These are phyloP conservation scores for Leccinum longicurvipes DNA, from an alignment of 768 basidiomycete species.

Conservation along the genomic window DNA sequence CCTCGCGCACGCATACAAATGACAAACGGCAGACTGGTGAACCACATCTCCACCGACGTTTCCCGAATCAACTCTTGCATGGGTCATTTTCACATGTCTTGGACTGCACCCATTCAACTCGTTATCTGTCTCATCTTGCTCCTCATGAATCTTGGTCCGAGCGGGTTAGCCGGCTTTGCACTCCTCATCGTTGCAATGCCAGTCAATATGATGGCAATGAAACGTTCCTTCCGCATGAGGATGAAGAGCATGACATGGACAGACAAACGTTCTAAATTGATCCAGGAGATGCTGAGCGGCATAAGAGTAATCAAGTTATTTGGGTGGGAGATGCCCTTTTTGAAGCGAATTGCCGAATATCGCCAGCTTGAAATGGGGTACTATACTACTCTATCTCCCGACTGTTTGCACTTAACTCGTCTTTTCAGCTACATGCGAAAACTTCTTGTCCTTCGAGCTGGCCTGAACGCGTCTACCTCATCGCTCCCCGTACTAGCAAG, in stretches of 20 bases:
- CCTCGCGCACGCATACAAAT: slow-evolving; percentile 75
- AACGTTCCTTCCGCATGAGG: slow-evolving; percentile 47
- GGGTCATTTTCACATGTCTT: too few relatives aligned
- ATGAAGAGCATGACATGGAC: too few relatives aligned
- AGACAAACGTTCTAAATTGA: too few relatives aligned
- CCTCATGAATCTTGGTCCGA: slow-evolving; percentile 64
- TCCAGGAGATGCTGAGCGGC: too few relatives aligned
- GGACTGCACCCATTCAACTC: too few relatives aligned
- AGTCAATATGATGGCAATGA: slow-evolving; percentile 70
- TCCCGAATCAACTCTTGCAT: too few relatives aligned
- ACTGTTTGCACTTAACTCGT: neutral
- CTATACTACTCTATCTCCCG: slow-evolving; percentile 3
- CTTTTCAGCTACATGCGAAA: slow-evolving; percentile 56
- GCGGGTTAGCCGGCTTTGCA: slow-evolving; percentile 53
- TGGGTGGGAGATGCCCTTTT: slow-evolving; percentile 82
- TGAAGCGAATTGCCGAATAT: slow-evolving; percentile 67
- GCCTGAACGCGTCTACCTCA: slow-evolving; percentile 64
- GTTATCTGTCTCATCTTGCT: slow-evolving; percentile 78
- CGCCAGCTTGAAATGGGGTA: slow-evolving; percentile 70
- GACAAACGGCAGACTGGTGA: too few relatives aligned
- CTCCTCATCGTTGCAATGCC: slow-evolving; percentile 75
- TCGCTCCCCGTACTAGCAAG: slow-evolving; percentile 76
- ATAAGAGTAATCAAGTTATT: slow-evolving; percentile 91
- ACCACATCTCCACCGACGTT: too few relatives aligned
- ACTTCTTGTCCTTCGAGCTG: slow-evolving; percentile 62